These are phyloP conservation scores for Huntiella moniliformis DNA, from an alignment of 2,329 filamentous ascomycete species.

Conservation along the genomic window DNA sequence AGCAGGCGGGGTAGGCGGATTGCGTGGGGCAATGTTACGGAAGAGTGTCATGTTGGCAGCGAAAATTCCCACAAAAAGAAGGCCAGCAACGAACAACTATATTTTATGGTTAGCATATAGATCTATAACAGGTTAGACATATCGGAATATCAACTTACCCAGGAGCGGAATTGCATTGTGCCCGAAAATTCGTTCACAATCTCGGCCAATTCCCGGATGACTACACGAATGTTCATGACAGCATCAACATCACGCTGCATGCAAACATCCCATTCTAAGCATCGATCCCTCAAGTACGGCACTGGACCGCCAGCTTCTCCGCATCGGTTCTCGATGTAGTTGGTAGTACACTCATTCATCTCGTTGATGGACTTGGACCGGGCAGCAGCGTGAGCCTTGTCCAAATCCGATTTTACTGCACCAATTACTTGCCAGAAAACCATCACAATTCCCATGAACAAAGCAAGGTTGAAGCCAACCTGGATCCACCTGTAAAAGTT, in stretches of 20 bases:
- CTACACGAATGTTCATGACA: slow-evolving; percentile 62
- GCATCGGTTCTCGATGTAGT: slow-evolving; percentile 64
- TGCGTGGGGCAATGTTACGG: slow-evolving; percentile 5
- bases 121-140: neutral
- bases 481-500: slow-evolving; percentile 41
- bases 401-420: slow-evolving; percentile 57
- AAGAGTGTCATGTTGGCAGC: slow-evolving; percentile 31
- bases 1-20: neutral
- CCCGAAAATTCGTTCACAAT: slow-evolving; percentile 92
- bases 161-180: slow-evolving; percentile 66
- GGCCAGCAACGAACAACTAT: slow-evolving; percentile 32
- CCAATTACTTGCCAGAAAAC: slow-evolving; percentile 50
- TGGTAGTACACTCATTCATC: slow-evolving; percentile 52
- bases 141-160: slow-evolving; percentile 23
- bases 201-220: slow-evolving; percentile 71
- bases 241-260: slow-evolving; percentile 68
- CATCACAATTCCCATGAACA: slow-evolving; percentile 39
- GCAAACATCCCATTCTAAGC: slow-evolving; percentile 67
- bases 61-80: slow-evolving; percentile 28
- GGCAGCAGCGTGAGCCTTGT: slow-evolving; percentile 49
- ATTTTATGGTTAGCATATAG: slow-evolving; percentile 9
- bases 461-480: slow-evolving; percentile 42
- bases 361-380: slow-evolving; percentile 51
- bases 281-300: slow-evolving; percentile 55
- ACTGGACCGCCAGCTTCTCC: slow-evolving; percentile 31